phyloP scores from a whole-genome alignment of 2,329 filamentous ascomycete genomes.

The Pezicula neosporulosa region DNA sequence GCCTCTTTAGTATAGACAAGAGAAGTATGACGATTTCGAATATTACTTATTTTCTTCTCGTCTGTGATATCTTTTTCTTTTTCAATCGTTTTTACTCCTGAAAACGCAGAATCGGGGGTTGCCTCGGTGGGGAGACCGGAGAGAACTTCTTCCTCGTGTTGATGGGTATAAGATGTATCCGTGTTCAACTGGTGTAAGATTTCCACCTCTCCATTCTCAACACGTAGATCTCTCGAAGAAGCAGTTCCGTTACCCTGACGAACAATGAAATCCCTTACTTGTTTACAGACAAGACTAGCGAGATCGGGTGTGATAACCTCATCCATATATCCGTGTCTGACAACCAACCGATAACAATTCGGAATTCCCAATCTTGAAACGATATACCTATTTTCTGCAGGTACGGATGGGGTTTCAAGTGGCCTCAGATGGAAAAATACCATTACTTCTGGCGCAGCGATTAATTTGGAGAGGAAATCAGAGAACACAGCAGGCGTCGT shows the following conservation, averaged over 20 bases:
- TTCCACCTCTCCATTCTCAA: too few relatives aligned
- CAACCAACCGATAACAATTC: slow-evolving; percentile 64
- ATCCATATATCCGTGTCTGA: slow-evolving; percentile 71
- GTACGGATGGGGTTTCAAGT: slow-evolving; percentile 53
- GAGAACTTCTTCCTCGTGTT: too few relatives aligned
- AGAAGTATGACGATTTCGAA: slow-evolving; percentile 1
- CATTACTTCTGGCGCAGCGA: slow-evolving; percentile 60
- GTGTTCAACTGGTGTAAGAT: too few relatives aligned
- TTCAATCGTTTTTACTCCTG: too few relatives aligned
- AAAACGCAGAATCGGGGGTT: too few relatives aligned
- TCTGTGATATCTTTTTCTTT: too few relatives aligned
- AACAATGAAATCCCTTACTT: slow-evolving; percentile 49
- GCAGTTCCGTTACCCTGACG: slow-evolving; percentile 15
- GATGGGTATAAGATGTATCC: neutral
- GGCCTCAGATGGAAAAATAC: slow-evolving; percentile 72
- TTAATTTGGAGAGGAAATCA: slow-evolving; percentile 71
- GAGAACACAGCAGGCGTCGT: slow-evolving; percentile 64
- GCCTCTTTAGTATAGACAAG: neutral
- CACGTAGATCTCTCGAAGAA: neutral
- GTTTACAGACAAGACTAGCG: slow-evolving; percentile 53
- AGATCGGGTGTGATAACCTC: slow-evolving; percentile 65
- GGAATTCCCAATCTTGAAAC: slow-evolving; percentile 40
- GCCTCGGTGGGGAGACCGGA: too few relatives aligned
- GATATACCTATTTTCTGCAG: slow-evolving; percentile 41
- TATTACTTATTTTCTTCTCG: slow-evolving; percentile 3